These are phyloP conservation scores for Erysimum cheiranthoides DNA, from an alignment of 345 rosid genomes.

Conservation along the genomic window DNA sequence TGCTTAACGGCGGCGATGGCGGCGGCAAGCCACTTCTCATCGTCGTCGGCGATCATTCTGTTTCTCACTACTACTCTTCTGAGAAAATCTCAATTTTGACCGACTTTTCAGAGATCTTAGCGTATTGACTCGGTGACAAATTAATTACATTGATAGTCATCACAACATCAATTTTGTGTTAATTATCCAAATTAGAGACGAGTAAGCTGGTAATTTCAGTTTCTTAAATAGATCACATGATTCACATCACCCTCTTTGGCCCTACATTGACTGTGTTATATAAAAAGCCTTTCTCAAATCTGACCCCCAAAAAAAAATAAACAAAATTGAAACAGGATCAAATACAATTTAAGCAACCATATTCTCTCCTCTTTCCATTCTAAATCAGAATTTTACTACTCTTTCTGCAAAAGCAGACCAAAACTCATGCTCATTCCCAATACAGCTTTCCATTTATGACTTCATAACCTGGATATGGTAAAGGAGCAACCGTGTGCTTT, in stretches of 20 bases:
- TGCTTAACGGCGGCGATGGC: slow-evolving; percentile 92
- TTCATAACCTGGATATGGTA: slow-evolving; percentile 28
- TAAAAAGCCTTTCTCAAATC: neutral
- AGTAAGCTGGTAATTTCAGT: neutral
- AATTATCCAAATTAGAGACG: neutral
- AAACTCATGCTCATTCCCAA: slow-evolving; percentile 7
- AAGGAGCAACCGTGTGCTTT: slow-evolving; percentile 3
- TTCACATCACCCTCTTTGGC: neutral
- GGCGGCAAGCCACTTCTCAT: slow-evolving; percentile 96
- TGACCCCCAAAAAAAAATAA: neutral
- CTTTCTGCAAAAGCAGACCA: slow-evolving; percentile 28
- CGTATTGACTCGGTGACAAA: too few species aligned
- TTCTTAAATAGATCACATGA: slow-evolving; percentile 20
- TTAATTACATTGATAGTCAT: too few species aligned
- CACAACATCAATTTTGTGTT: too few species aligned
- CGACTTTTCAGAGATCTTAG: slow-evolving; percentile 2
- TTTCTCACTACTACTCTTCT: slow-evolving; percentile 13
- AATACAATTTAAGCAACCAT: slow-evolving; percentile 17
- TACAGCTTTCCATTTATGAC: slow-evolving; percentile 12
- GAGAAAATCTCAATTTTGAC: slow-evolving; percentile 35
- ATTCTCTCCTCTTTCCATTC: slow-evolving; percentile 23
- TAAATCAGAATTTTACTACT: slow-evolving; percentile 20
- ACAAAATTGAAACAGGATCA: slow-evolving; percentile 23
- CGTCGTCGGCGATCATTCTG: slow-evolving; percentile 85
- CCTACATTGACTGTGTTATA: slow-evolving; percentile 10